A percentile compares a stretch with the other conserved stretches of the same genome.
Conservation (phyloP, 257 asterid genomes). For the Thymus quinquecostatus region DNA sequence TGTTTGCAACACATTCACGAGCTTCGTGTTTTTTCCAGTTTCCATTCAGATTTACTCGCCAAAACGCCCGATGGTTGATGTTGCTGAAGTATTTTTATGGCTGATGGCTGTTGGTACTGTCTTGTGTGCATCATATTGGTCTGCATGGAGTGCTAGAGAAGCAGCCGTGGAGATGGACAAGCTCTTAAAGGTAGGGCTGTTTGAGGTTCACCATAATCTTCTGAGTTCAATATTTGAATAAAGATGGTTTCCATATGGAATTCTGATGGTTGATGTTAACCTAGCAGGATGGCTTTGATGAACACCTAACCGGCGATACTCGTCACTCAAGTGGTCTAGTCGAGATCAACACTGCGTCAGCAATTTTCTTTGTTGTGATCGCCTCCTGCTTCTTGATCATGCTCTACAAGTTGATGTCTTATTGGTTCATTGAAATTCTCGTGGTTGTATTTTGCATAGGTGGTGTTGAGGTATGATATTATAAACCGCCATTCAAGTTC, state of each 20-base stretch:
- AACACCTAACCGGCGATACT: constrained; percentile 43
- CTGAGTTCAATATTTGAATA: constrained; percentile 9
- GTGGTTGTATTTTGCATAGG: constrained; percentile 92
- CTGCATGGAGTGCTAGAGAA: constrained; percentile 90
- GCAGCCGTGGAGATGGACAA: constrained; percentile 80
- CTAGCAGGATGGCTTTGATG: constrained; percentile 84
- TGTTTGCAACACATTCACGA: constrained; percentile 22
- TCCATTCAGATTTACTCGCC: constrained; percentile 89
- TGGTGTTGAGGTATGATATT: constrained; percentile 75
- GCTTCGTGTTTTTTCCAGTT: constrained; percentile 53
- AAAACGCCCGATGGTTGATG: constrained; percentile 78
- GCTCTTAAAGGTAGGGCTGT: constrained; percentile 60
- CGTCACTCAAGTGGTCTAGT: constrained; percentile 58
- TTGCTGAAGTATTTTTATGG: constrained; percentile 91
- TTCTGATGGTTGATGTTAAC: constrained; percentile 21
- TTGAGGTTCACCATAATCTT: background rate
- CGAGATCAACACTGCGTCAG: constrained; percentile 72
- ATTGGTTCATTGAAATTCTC: constrained; percentile 83
- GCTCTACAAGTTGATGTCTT: constrained; percentile 92
- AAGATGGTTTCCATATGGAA: constrained; percentile 1
- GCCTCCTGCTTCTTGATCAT: constrained; percentile 88
- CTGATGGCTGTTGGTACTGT: constrained; percentile 89
- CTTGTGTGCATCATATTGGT: constrained; percentile 85
- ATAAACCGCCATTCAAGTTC: constrained; percentile 2
- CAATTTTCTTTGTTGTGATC: constrained; percentile 70